These are phyloP conservation scores for Cryphonectria radicalis DNA, from an alignment of 2,329 filamentous ascomycete species.

Conservation along the genomic window DNA sequence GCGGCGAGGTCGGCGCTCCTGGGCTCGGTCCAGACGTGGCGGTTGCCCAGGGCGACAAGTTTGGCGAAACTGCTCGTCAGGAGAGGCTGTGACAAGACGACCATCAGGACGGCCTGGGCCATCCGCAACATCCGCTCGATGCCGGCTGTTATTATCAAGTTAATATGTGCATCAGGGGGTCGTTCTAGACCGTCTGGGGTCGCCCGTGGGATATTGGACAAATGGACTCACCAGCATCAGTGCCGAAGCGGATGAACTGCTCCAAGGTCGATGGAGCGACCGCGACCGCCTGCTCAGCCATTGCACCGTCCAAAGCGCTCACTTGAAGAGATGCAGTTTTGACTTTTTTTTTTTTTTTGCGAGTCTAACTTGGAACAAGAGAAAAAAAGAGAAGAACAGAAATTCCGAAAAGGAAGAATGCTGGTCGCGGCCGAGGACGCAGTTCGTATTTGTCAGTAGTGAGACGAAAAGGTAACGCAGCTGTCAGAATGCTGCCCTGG, in stretches of 20 bases:
- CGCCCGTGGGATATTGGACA: background rate
- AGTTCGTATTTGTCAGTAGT: background rate
- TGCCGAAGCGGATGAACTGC: conserved; percentile 44
- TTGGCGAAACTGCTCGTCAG: conserved; percentile 15
- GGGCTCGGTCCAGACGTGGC: conserved; percentile 18
- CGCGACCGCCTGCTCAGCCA: background rate
- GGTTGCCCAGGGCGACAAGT: conserved; percentile 22
- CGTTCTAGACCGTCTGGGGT: background rate
- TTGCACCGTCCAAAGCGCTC: background rate
- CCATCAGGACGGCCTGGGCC: conserved; percentile 26
- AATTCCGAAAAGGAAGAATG: background rate
- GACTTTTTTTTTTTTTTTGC: too few relatives aligned
- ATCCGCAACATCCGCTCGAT: conserved; percentile 28
- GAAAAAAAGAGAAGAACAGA: background rate
- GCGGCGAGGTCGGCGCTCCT: conserved; percentile 2
- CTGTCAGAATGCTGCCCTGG: background rate
- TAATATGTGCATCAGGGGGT: background rate
- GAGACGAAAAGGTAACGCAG: background rate
- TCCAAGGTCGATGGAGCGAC: conserved; percentile 36
- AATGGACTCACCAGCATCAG: conserved; percentile 34
- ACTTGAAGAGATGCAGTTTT: background rate
- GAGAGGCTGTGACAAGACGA: conserved; percentile 20
- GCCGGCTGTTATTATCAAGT: conserved; percentile 19
- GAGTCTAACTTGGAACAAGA: background rate
- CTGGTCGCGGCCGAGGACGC: background rate